Evolutionary conservation across 2,329 filamentous ascomycete species (phyloP).

Genomic region (Penicillium corylophilum): DNA sequence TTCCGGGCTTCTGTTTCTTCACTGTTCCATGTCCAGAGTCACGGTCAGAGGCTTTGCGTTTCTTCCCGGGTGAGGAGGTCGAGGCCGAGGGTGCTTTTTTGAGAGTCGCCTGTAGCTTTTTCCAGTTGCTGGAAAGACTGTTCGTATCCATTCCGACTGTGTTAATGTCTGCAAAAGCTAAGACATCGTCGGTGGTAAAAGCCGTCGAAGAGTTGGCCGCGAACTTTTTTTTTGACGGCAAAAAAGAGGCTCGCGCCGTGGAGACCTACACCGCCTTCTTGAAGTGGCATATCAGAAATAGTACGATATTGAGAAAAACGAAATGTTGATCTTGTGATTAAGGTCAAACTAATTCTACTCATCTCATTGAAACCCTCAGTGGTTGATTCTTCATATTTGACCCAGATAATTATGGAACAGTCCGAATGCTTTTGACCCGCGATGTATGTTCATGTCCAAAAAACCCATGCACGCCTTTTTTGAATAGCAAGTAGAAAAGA

Average conservation of each 20-base stretch:
- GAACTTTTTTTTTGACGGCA: conserved; percentile 18
- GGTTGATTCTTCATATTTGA: not conserved
- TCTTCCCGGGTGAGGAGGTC: conserved; percentile 12
- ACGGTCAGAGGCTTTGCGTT: conserved; percentile 36
- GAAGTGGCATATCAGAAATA: not conserved
- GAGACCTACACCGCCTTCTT: conserved; percentile 1
- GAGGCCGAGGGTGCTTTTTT: conserved; percentile 31
- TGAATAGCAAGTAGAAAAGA: conserved; percentile 19
- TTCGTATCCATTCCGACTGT: conserved; percentile 43
- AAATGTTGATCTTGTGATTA: not conserved
- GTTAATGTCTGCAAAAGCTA: conserved; percentile 9
- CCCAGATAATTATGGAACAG: conserved; percentile 5
- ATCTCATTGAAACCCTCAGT: not conserved
- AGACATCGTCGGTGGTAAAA: conserved; percentile 21
- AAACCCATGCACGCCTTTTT: conserved; percentile 23
- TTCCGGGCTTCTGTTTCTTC: conserved; percentile 36
- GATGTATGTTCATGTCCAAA: conserved; percentile 24
- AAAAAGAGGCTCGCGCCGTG: conserved; percentile 1
- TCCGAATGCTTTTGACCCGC: conserved; percentile 10
- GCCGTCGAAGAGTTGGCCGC: conserved; percentile 1
- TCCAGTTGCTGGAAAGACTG: conserved; percentile 52
- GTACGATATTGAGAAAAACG: not conserved
- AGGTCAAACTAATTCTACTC: not conserved
- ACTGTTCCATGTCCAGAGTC: conserved; percentile 30
- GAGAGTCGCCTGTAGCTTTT: conserved; percentile 49